Evolutionary conservation across 805 yeast genomes (phyloP), one percentile per base, ranked within the genome.

Genomic region (Yarrowia sp.): DNA sequence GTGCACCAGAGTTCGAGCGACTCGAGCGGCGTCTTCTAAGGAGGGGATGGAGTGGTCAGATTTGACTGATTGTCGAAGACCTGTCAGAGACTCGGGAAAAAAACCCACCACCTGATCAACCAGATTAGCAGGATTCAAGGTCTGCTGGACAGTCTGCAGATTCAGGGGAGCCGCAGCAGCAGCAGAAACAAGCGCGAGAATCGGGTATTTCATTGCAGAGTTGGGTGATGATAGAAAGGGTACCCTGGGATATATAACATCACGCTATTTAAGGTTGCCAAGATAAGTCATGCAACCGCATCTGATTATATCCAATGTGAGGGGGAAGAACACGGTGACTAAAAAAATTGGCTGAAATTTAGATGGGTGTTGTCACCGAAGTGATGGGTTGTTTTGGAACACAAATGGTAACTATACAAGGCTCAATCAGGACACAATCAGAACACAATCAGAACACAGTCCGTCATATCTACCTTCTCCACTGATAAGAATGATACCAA

Each of bases 1-100:
- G 26, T 67, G 43, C 22, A 59, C 10, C 22, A 67, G 52, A 10
- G 69, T 56, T 59, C 69, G 67, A 8, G 69, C 69, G 8, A 67
- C 48, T 1, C 49, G 15, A 16, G 69, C 69, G 7, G 69, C 68
- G 8, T 52, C 69, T 11, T 53, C 68, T 19, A 19, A 19, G 19
- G 19, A 19, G 19, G 19, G 19, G 1, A 19, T 19, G 1, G 19
- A 19, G 19, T 19, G 1, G 19, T 19, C 19, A 19, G 19, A 19
- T 19, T 19, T 19, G 19, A 19, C 19, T 19, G 19, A 11, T 16
- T 12, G 26, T 41, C 1, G 38, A 26, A 12, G 58, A 52, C 42
- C 32, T 3, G 4, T 26, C 7, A 26, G 32, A 26, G 50, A 11
- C 9, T 19, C 15, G n/a, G 58, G 58, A 10, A 53, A 32, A 16